Evolutionary conservation across 176 grass and related monocot species (phyloP).

Genomic region (Lolium rigidum): DNA sequence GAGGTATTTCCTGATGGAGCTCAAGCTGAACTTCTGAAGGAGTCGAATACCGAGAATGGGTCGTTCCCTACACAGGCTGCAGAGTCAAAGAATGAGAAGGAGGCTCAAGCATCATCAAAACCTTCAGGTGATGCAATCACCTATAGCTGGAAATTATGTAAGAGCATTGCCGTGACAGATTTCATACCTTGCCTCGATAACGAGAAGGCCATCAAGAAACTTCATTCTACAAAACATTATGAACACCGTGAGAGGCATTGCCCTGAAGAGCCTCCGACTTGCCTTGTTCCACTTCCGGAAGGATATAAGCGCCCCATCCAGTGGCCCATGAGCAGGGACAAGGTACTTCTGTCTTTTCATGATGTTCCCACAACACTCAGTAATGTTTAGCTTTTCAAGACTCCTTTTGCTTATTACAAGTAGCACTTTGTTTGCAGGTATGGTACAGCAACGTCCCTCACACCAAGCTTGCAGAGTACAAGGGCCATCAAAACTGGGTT

Average conservation of each 20-base stretch:
- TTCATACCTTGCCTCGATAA: slow-evolving; percentile 99
- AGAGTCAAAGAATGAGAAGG: slow-evolving; percentile 90
- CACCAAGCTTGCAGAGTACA: slow-evolving; percentile 81
- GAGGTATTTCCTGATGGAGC: slow-evolving; percentile 76
- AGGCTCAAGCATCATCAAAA: slow-evolving; percentile 55
- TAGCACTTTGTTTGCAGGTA: slow-evolving; percentile 58
- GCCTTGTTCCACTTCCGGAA: slow-evolving; percentile 84
- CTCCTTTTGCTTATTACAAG: slow-evolving; percentile 11
- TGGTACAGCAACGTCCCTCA: slow-evolving; percentile 96
- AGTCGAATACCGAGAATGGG: slow-evolving; percentile 73
- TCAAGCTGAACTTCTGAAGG: slow-evolving; percentile 91
- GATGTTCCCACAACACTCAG: slow-evolving; percentile 16
- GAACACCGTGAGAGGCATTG: slow-evolving; percentile 99
- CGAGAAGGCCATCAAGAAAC: slow-evolving; percentile 87
- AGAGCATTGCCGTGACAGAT: slow-evolving; percentile 60
- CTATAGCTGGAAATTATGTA: slow-evolving; percentile 91
- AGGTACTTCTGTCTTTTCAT: slow-evolving; percentile 62
- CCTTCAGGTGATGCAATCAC: slow-evolving; percentile 46
- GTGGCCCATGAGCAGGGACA: slow-evolving; percentile 91
- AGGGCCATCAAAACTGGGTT: slow-evolving; percentile 99
- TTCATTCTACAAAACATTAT: slow-evolving; percentile 84
- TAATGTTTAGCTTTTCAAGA: slow-evolving; percentile 10
- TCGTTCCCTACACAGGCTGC: slow-evolving; percentile 77
- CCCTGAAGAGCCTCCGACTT: slow-evolving; percentile 81
- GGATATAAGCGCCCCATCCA: slow-evolving; percentile 72